A percentile compares a stretch with the other conserved stretches of the same genome.
phyloP scores from a whole-genome alignment of 352 stramenopile genomes.

The Globisporangium mamillatum region DNA sequence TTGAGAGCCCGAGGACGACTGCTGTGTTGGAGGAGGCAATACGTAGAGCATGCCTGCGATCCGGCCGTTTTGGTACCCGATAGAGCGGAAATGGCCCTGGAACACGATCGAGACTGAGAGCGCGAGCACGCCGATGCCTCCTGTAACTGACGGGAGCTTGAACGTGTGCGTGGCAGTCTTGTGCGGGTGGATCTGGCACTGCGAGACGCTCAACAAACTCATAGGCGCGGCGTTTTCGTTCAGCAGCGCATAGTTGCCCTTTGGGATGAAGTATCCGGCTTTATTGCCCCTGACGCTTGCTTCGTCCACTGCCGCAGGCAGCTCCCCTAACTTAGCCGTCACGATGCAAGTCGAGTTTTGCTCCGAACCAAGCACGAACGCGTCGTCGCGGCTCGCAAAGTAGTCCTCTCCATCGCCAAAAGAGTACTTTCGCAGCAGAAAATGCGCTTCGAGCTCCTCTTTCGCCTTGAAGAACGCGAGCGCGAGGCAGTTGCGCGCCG shows the following conservation, averaged over 20 bases:
- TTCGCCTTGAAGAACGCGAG: slow-evolving; percentile 66
- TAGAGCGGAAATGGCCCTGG: slow-evolving; percentile 67
- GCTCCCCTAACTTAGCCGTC: slow-evolving; percentile 28
- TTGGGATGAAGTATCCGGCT: slow-evolving; percentile 18
- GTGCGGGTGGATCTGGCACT: slow-evolving; percentile 59
- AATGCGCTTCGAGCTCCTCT: slow-evolving; percentile 56
- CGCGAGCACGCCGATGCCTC: slow-evolving; percentile 41
- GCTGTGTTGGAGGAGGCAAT: slow-evolving; percentile 24
- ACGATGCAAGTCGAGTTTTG: slow-evolving; percentile 10
- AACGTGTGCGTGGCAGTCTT: slow-evolving; percentile 66
- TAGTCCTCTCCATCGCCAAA: slow-evolving; percentile 66
- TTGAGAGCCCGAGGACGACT: neutral
- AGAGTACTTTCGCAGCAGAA: slow-evolving; percentile 65
- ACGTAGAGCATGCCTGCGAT: slow-evolving; percentile 79
- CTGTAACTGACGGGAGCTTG: slow-evolving; percentile 30
- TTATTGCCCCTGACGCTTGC: slow-evolving; percentile 11
- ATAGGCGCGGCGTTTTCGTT: slow-evolving; percentile 27
- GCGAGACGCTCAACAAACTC: slow-evolving; percentile 35
- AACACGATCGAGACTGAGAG: slow-evolving; percentile 66
- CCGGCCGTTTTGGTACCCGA: slow-evolving; percentile 71
- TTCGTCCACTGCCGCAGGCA: slow-evolving; percentile 31
- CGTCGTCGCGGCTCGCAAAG: slow-evolving; percentile 41
- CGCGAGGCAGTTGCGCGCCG: slow-evolving; percentile 60
- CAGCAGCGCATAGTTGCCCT: slow-evolving; percentile 29
- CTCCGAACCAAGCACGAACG: slow-evolving; percentile 26